Evolutionary conservation across 1,139 yeast species (phyloP).

Genomic region (Blastobotrys apis): DNA sequence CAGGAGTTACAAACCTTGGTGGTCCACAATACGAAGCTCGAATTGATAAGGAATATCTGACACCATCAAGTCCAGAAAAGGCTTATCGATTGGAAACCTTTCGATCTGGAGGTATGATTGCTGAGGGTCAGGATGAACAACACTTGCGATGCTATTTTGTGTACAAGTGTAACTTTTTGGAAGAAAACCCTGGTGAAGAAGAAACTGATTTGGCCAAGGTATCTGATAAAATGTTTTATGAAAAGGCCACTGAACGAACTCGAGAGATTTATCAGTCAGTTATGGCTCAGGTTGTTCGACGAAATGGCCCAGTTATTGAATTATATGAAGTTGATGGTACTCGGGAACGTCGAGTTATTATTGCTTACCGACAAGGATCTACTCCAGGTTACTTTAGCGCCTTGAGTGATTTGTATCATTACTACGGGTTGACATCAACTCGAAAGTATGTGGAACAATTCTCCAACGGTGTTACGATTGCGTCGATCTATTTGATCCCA

Average conservation of each 20-base stretch:
- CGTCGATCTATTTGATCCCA: constrained; percentile 80
- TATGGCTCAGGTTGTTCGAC: constrained; percentile 61
- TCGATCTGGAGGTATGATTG: constrained; percentile 44
- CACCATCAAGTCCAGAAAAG: constrained; percentile 46
- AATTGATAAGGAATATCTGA: constrained; percentile 78
- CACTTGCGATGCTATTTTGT: constrained; percentile 79
- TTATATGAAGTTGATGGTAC: constrained; percentile 76
- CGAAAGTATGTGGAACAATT: constrained; percentile 94
- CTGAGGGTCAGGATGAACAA: constrained; percentile 38
- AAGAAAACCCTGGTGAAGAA: constrained; percentile 35
- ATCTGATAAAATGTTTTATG: constrained; percentile 75
- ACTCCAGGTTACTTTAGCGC: constrained; percentile 89
- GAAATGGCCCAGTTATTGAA: constrained; percentile 92
- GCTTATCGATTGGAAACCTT: constrained; percentile 80
- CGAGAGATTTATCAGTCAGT: constrained; percentile 71
- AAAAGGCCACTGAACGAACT: constrained; percentile 76
- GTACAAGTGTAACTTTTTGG: constrained; percentile 64
- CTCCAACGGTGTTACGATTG: constrained; percentile 79
- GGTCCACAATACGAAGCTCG: constrained; percentile 45
- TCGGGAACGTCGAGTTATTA: constrained; percentile 77
- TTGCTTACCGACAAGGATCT: constrained; percentile 82
- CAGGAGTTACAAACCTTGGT: constrained; percentile 37
- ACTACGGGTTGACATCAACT: constrained; percentile 79
- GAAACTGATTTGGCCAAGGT: constrained; percentile 58
- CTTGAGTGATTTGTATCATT: constrained; percentile 79